Percentiles rank a stretch among this genome's conserved stretches.
Evolutionary conservation across 768 basidiomycete species (phyloP).

Genomic region (Psilocybe tampanensis): DNA sequence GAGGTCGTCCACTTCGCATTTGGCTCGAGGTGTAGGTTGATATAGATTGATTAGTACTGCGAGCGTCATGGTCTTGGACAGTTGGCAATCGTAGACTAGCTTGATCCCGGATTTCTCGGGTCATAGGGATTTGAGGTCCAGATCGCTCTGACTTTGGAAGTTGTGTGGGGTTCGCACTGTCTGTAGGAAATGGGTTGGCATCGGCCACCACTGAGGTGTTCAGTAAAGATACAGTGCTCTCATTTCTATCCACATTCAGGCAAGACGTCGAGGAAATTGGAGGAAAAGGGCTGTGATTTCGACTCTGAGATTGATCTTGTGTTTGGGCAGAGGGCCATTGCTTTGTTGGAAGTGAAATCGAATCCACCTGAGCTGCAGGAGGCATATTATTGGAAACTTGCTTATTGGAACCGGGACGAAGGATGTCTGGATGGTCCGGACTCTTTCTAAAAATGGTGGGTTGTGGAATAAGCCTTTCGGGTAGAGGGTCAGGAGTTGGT

Average conservation of each 20-base stretch:
- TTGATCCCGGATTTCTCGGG: not conserved
- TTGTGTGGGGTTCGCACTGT: not conserved
- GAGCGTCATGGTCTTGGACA: conserved; percentile 14
- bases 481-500: conserved; percentile 9
- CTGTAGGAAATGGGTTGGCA: not conserved
- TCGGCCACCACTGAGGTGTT: not conserved
- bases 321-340: not conserved
- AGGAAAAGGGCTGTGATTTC: conserved; percentile 8
- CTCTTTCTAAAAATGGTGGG: not conserved
- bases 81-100: not conserved
- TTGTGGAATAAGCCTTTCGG: conserved; percentile 5
- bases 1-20: conserved; percentile 22
- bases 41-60: conserved; percentile 27
- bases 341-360: conserved; percentile 1
- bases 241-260: not conserved
- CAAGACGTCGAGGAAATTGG: not conserved
- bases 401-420: not conserved
- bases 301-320: conserved; percentile 6
- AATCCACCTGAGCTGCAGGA: conserved; percentile 10
- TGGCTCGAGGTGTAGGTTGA: conserved; percentile 28
- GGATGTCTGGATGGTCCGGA: conserved; percentile 1
- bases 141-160: not conserved
- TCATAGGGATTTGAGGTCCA: not conserved
- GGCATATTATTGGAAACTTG: conserved; percentile 2
- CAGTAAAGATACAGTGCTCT: not conserved